Evolutionary conservation across 2,329 filamentous ascomycete species (phyloP), one percentile per base, ranked within the genome.

Genomic region (Epichloe gansuensis): DNA sequence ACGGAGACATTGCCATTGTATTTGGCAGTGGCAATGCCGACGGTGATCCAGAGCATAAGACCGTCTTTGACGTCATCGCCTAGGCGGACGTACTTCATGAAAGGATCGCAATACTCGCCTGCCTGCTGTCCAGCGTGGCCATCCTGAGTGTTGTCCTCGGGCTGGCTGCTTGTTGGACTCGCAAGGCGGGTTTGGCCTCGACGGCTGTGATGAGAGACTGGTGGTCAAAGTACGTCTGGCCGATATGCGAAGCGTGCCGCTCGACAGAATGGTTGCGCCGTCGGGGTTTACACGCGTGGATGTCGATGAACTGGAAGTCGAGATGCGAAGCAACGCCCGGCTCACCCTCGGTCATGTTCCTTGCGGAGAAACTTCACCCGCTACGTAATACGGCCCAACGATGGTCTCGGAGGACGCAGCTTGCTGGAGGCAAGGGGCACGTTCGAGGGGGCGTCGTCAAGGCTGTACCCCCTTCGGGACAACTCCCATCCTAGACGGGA

Each of bases 161-260:
- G 17, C 17, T 21, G 17, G 56, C 59, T 75, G 68, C 4, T 63
- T 67, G 64, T 77, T 77, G 50, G 57, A 60, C 11, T 52, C 62
- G 62, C 77, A 77, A 0, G 79, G 78, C 2, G 62, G 56, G 0
- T 65, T 66, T 28, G 60, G 4, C 60, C 55, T 79, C 74, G 50
- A 82, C 77, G 21, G 78, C 72, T 37, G 82, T 71, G 44, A 54
- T 51, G 31, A 58, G 51, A 56, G 71, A 69, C 60, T 25, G 17
- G 17, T 80, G 74, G 64, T 82, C 78, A 62, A 81, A 78, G 70
- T 78, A 84, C 54, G 46, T 48, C 63, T 84, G 81, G n/a, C 81
- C 80, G 35, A 82, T 73, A 63, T 84, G 78, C 2, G 75, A 79
- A 68, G 53, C 23, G 77, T 81, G 57, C 71, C 69, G 67, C 81